Percentiles rank a stretch among this genome's conserved stretches.
phyloP scores from a whole-genome alignment of 1,284 basidiomycete genomes.

The Rhodotorula mucilaginosa region DNA sequence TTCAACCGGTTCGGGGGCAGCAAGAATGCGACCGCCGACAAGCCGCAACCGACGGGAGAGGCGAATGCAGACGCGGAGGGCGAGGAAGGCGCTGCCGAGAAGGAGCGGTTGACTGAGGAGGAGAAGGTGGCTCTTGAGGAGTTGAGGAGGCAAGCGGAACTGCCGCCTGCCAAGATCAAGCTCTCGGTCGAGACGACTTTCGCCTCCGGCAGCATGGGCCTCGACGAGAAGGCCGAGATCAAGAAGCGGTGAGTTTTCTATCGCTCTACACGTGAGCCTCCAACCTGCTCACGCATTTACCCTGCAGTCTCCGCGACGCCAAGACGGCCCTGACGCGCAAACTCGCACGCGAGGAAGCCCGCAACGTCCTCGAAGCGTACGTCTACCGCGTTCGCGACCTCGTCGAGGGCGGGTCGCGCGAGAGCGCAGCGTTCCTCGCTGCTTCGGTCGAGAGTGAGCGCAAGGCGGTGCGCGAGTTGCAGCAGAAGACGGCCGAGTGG shows the following conservation, averaged over 20 bases:
- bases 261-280: background rate
- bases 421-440: slow-evolving; percentile 52
- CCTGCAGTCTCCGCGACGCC: slow-evolving; percentile 67
- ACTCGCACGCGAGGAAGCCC: slow-evolving; percentile 77
- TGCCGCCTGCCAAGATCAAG: slow-evolving; percentile 53
- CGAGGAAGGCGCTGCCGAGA: slow-evolving; percentile 47
- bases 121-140: slow-evolving; percentile 48
- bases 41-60: slow-evolving; percentile 11
- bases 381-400: slow-evolving; percentile 85
- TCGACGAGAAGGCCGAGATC: slow-evolving; percentile 67
- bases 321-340: slow-evolving; percentile 75
- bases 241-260: slow-evolving; percentile 37
- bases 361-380: slow-evolving; percentile 87
- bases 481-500: slow-evolving; percentile 75
- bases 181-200: slow-evolving; percentile 61
- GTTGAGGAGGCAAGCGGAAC: slow-evolving; percentile 39
- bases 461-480: slow-evolving; percentile 60
- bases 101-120: slow-evolving; percentile 35
- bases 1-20: slow-evolving; percentile 57
- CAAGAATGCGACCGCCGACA: slow-evolving; percentile 40
- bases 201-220: slow-evolving; percentile 59
- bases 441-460: slow-evolving; percentile 60
- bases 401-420: slow-evolving; percentile 62
- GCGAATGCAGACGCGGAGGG: slow-evolving; percentile 13
- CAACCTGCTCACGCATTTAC: background rate